Evolutionary conservation across 805 yeast species (phyloP), one percentile per base, ranked within the genome.

Genomic region (Nadsonia fulvescens): DNA sequence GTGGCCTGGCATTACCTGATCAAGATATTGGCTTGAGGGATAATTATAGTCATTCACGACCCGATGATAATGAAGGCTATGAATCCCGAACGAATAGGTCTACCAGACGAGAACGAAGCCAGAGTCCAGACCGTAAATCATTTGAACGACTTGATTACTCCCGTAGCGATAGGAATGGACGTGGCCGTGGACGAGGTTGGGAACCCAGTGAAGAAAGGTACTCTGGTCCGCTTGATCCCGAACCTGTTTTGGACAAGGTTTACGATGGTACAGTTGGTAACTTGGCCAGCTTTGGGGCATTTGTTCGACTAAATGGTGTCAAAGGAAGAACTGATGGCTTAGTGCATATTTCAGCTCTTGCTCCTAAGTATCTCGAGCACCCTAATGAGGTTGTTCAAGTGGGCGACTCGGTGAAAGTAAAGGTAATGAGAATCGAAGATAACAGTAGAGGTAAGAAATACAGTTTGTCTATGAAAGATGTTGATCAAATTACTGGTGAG

Each of bases 341-440:
- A 10, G 71, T 83, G 19, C 95, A 83, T 42, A 60, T 76, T 0
- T 78, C 93, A 1, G 73, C 70, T 22, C 56, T 83, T 16, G 55
- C 39, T 31, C 21, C 15, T 66, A 36, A 51, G 3, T 51, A 79
- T 24, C 51, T 74, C 2, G 48, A 56, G 5, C 61, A 61, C 24
- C 79, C 86, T 0, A 42, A 60, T 2, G 86, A 75, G 25, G 53
- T 67, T 1, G 52, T 78, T 10, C 49, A 54, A 22, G 38, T 52
- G 17, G 61, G 66, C 29, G 81, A 81, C 33, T 53, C 54, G 5
- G 82, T 82, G 5, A 72, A 48, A 41, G 89, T 70, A 4, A 64
- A 64, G 40, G 66, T 82, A 2, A 38, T 54, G 1, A 54, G 54
- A 17, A 32, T 68, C 5, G 57, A 56, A n/a, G n/a, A n/a, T n/a